These are phyloP conservation scores for Violaceomyces palustris DNA, from an alignment of 1,284 basidiomycete genomes.

Conservation along the genomic window DNA sequence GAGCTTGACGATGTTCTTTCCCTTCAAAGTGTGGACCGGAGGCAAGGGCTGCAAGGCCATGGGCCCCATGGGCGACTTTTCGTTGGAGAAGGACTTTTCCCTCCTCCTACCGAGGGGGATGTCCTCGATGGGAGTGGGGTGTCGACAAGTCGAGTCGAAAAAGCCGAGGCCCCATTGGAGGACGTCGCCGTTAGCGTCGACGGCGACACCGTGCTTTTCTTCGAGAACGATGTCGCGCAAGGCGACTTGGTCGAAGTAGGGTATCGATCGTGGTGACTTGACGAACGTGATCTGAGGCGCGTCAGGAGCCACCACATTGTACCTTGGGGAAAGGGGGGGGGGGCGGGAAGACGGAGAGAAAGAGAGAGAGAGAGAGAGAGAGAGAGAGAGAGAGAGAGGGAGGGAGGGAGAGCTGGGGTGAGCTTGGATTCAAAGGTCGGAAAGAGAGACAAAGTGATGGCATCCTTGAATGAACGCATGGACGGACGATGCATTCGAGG, in stretches of 20 bases:
- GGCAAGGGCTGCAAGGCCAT: constrained; percentile 10
- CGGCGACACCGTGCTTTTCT: constrained; percentile 47
- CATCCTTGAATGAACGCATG: not conserved
- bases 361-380: not conserved
- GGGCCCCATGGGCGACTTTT: constrained; percentile 17
- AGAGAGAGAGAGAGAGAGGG: not conserved
- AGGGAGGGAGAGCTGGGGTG: no score
- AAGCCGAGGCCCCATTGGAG: constrained; percentile 52
- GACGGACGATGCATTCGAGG: not conserved
- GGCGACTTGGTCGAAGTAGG: constrained; percentile 46
- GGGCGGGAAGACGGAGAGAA: no score
- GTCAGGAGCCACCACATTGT: constrained; percentile 48
- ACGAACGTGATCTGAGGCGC: constrained; percentile 26
- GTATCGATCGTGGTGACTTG: constrained; percentile 35
- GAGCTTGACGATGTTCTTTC: constrained; percentile 47
- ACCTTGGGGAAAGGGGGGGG: constrained; percentile 4
- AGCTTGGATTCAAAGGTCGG: not conserved
- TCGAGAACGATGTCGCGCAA: constrained; percentile 44
- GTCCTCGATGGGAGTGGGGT: constrained; percentile 27
- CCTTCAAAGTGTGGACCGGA: constrained; percentile 42
- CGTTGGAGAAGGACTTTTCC: constrained; percentile 26
- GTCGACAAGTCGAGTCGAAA: constrained; percentile 34
- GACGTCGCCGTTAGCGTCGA: constrained; percentile 64
- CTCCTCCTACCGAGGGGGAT: constrained; percentile 31
- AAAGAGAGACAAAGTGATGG: not conserved